Percentiles rank a stretch among this genome's conserved stretches.
Conservation (phyloP, 352 stramenopile genomes). For the Phytophthora agathidicida region DNA sequence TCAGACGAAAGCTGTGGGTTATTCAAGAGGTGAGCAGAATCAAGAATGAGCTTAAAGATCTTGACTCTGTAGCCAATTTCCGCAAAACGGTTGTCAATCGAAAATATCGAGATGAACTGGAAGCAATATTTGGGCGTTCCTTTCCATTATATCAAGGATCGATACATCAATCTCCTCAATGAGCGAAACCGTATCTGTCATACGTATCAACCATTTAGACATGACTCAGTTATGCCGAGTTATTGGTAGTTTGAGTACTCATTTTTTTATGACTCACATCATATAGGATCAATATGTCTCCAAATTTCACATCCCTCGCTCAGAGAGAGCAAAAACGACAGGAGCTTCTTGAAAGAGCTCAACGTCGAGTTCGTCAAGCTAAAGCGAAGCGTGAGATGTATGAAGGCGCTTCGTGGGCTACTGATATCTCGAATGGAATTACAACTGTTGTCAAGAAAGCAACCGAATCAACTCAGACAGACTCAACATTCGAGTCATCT, state of each 20-base stretch:
- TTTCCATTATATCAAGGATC: slow-evolving; percentile 6
- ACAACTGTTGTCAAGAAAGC: slow-evolving; percentile 8
- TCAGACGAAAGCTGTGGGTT: slow-evolving; percentile 10
- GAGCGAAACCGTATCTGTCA: slow-evolving; percentile 8
- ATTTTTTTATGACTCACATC: slow-evolving; percentile 3
- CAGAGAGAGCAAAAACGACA: no score
- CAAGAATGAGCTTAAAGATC: no score
- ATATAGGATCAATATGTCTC: slow-evolving; percentile 20
- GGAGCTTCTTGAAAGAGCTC: slow-evolving; percentile 13
- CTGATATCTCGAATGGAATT: slow-evolving; percentile 22
- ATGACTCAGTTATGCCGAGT: slow-evolving; percentile 11
- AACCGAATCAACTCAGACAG: slow-evolving; percentile 28
- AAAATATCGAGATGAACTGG: slow-evolving; percentile 1
- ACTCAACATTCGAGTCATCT: no score
- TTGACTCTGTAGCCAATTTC: slow-evolving; percentile 6
- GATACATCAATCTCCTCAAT: slow-evolving; percentile 4
- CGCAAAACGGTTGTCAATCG: slow-evolving; percentile 1
- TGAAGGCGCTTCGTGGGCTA: slow-evolving; percentile 16
- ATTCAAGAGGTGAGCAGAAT: slow-evolving; percentile 12
- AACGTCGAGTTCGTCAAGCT: slow-evolving; percentile 16
- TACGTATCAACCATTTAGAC: neutral
- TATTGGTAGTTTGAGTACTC: neutral
- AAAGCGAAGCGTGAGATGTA: slow-evolving; percentile 19
- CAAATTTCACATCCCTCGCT: slow-evolving; percentile 18
- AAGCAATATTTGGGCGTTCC: slow-evolving; percentile 8